Evolutionary conservation across 2,329 filamentous ascomycete genomes (phyloP), one percentile per base, ranked within the genome.

Genomic region (Hawksworthiomyces lignivorus): DNA sequence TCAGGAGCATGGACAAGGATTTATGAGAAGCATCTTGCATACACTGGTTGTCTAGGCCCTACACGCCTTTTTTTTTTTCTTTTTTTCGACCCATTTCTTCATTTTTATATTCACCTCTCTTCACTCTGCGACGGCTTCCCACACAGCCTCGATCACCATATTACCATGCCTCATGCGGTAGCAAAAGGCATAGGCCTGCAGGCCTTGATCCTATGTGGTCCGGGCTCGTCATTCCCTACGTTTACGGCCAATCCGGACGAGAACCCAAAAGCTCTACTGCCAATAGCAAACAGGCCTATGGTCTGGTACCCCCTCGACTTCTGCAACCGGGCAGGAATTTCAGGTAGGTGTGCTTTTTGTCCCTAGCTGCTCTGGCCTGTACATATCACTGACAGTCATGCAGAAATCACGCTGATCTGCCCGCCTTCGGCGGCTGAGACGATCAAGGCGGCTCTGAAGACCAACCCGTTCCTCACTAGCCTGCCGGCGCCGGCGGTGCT

Each of bases 271-370:
- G 85, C 86, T 9, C 73, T 92, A 18, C 65, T 92, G 7, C 86
- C 86, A 6, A 84, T 92, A 46, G 86, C 86, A 27, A 92, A 92
- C 60, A 67, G 86, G 52, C 86, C 86, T 1, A 92, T 92, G 86
- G 82, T 92, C 34, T 90, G 87, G 84, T 92, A 92, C 59, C 82
- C 86, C 6, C 75, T 92, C 30, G 85, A 90, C 54, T 90, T 87
- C 65, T 90, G 85, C 62, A 84, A 87, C 56, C 78, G 85, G 28
- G 85, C 83, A 60, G 85, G 86, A 52, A 77, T 89, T 50, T 84
- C 81, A 55, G 72, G 83, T 85, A 26, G 7, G 21, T 12, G 24
- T 26, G 2, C 8, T 12, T 26, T 26, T 12, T 26, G 24, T n/a
- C n/a, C n/a, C n/a, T n/a, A n/a, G n/a, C n/a, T n/a, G n/a, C n/a